Percentiles rank a stretch among this genome's conserved stretches.
These are phyloP conservation scores for Eucalyptus camaldulensis DNA, from an alignment of 345 rosid genomes.

Conservation along the genomic window DNA sequence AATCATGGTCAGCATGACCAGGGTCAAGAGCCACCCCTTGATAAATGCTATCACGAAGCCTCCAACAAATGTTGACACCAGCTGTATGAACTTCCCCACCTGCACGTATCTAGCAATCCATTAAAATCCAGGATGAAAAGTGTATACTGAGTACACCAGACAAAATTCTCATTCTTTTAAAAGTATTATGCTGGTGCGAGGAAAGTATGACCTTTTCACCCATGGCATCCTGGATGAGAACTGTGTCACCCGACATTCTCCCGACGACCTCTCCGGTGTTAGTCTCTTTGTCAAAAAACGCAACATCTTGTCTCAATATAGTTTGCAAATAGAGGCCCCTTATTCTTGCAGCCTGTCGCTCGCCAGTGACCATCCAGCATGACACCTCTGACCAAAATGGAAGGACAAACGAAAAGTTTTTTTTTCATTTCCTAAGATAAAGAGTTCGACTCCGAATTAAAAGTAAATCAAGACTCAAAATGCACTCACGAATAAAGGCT, in stretches of 20 bases:
- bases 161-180: neutral
- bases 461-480: neutral
- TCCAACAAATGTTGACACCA: conserved; percentile 58
- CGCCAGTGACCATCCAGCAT: conserved; percentile 89
- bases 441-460: neutral
- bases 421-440: neutral
- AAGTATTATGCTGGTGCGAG: neutral
- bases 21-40: conserved; percentile 84
- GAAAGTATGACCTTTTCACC: conserved; percentile 62
- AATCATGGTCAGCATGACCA: conserved; percentile 55
- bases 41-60: conserved; percentile 66
- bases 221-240: conserved; percentile 90
- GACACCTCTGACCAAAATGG: conserved; percentile 41
- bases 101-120: neutral
- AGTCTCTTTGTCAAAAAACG: conserved; percentile 73
- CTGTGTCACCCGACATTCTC: conserved; percentile 95
- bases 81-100: conserved; percentile 85
- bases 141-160: neutral
- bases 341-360: conserved; percentile 72
- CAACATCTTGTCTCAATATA: conserved; percentile 66
- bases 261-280: conserved; percentile 84
- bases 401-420: neutral
- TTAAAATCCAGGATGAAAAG: neutral
- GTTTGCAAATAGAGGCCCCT: conserved; percentile 59
- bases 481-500: conserved; percentile 60